Conservation (phyloP, 2,329 filamentous ascomycete genomes). For the Fusarium piperis region DNA sequence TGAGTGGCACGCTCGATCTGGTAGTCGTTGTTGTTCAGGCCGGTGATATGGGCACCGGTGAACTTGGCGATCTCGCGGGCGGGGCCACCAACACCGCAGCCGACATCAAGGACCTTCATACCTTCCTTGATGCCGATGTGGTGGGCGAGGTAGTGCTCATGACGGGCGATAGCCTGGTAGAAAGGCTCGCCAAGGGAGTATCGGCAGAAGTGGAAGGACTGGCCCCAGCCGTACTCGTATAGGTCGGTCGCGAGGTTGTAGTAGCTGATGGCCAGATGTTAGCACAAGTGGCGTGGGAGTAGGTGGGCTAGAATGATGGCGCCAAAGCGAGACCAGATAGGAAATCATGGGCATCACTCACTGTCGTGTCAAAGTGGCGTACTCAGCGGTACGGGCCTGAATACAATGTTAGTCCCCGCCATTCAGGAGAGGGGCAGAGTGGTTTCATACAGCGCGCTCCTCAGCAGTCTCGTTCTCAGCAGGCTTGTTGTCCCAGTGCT, state of each 20-base stretch:
- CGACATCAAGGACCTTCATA: conserved; percentile 94
- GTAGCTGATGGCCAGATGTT: conserved; percentile 66
- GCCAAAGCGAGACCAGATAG: neutral
- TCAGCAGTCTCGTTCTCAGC: conserved; percentile 83
- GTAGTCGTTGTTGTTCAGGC: conserved; percentile 99
- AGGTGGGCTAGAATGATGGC: neutral
- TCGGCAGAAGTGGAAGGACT: conserved; percentile 97
- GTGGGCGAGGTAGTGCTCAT: conserved; percentile 97
- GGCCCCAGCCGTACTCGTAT: conserved; percentile 97
- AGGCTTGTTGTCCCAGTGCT: conserved; percentile 92
- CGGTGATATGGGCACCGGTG: conserved; percentile 86
- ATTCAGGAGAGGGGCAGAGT: conserved; percentile 26
- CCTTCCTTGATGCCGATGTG: conserved; percentile 85
- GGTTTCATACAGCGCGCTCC: conserved; percentile 73
- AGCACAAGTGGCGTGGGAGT: conserved; percentile 12
- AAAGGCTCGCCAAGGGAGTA: conserved; percentile 89
- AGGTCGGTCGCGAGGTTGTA: conserved; percentile 97
- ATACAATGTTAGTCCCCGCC: conserved; percentile 29
- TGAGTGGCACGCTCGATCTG: conserved; percentile 93
- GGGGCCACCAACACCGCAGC: conserved; percentile 95
- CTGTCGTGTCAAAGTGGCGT: conserved; percentile 93
- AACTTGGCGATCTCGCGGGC: conserved; percentile 97
- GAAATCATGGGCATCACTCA: conserved; percentile 57
- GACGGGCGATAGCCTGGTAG: conserved; percentile 89
- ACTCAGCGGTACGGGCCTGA: conserved; percentile 83